Base-by-base conservation (phyloP, 306 rosid species). In the Gillenia trifoliata region DNA sequence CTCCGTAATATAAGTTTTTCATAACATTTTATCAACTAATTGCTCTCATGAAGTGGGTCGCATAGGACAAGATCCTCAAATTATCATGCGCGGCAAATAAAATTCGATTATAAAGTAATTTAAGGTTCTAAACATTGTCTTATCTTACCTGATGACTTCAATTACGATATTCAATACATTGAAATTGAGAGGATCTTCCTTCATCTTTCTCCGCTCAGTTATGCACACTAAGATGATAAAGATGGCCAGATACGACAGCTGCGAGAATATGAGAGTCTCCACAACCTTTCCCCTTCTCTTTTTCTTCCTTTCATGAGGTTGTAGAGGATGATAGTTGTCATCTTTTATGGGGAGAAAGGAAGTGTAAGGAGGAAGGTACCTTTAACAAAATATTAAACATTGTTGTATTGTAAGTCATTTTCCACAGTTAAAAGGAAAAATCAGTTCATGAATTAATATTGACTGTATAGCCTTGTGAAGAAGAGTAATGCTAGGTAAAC, bases 331-430 rank as follows among this genome's bases (percentile, higher is more conserved):
- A 33, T 36, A 22, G 8, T 66, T 66, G 30, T 73, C 84, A 5
- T 62, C 57, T 23, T 54, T 76, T 11, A 60, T 0, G 0, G 88
- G 90, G 23, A 82, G 67, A 71, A 79, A 82, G 1, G 84, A 79
- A 0, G 88, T 89, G 64, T 89, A 83, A 31, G 89, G 88, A 59
- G 87, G 92, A n/a, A 91, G 87, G 66, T 89, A 87, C 92, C 93
- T 88, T 76, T 33, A 75, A 50, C 25, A 49, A 8, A 34, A 29
- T 5, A 57, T 57, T 57, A 57, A 40, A 11, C 45, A 10, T 40
- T 40, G 15, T 40, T 40, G 13, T 40, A 11, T 40, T 10, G 45
- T 40, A 11, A 9, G 43, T 40, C 11, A 40, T 22, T n/a, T 40
- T 11, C n/a, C 56, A 50, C 0, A 50, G 11, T 40, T 40, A 10